A percentile compares a stretch with the other conserved stretches of the same genome.
phyloP scores from a whole-genome alignment of 2,329 filamentous ascomycete genomes.

The Hypoxylon sp. region DNA sequence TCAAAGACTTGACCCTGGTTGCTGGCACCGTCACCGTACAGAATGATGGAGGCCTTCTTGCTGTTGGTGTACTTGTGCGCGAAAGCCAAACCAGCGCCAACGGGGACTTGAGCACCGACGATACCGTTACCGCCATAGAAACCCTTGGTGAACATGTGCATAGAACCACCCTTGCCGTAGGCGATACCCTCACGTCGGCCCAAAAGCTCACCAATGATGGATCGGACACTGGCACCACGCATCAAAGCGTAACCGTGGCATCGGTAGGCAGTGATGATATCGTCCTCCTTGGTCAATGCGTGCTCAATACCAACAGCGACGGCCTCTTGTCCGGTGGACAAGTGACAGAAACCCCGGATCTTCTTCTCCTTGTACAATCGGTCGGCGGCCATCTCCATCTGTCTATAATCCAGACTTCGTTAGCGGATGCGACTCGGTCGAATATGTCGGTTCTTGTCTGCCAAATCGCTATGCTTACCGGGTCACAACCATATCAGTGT shows the following conservation, averaged over 20 bases:
- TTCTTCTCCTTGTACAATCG: slow-evolving; percentile 99
- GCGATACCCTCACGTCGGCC: slow-evolving; percentile 96
- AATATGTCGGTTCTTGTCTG: neutral
- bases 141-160: slow-evolving; percentile 99
- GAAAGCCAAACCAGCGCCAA: slow-evolving; percentile 95
- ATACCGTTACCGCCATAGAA: slow-evolving; percentile 99
- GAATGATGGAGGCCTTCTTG: slow-evolving; percentile 85
- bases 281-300: slow-evolving; percentile 88
- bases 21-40: slow-evolving; percentile 97
- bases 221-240: slow-evolving; percentile 89
- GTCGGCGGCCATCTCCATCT: slow-evolving; percentile 99
- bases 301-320: slow-evolving; percentile 97
- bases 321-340: slow-evolving; percentile 97
- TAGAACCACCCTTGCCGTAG: slow-evolving; percentile 98
- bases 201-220: slow-evolving; percentile 94
- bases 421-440: slow-evolving; percentile 23
- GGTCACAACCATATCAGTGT: slow-evolving; percentile 94
- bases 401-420: slow-evolving; percentile 62
- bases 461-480: slow-evolving; percentile 68
- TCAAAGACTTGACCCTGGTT: slow-evolving; percentile 99
- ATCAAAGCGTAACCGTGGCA: slow-evolving; percentile 99
- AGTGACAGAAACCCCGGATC: slow-evolving; percentile 99
- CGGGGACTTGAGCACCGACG: slow-evolving; percentile 96
- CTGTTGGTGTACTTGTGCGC: slow-evolving; percentile 92
- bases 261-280: slow-evolving; percentile 96